Evolutionary conservation across 108 stramenopile species (phyloP).

Genomic region (Mediolabrus comicus): DNA sequence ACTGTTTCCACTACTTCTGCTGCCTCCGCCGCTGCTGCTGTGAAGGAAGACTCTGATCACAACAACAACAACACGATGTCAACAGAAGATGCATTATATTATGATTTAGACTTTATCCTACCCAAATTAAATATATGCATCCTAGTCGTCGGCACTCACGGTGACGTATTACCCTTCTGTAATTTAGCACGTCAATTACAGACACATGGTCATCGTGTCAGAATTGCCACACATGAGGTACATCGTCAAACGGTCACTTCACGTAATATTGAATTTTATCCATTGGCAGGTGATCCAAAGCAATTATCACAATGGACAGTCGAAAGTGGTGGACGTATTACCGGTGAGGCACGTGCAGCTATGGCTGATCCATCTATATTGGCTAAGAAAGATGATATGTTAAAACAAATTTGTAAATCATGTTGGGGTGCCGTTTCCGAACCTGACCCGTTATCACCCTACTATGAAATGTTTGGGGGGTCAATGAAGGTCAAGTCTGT

Average conservation of each 20-base stretch:
- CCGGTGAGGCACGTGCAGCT: conserved; percentile 39
- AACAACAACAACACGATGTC: too few relatives aligned
- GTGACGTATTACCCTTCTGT: conserved; percentile 67
- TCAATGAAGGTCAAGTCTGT: neutral
- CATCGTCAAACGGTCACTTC: conserved; percentile 57
- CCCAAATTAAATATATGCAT: conserved; percentile 66
- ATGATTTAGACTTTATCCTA: conserved; percentile 45
- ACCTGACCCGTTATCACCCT: conserved; percentile 48
- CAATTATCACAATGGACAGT: conserved; percentile 61
- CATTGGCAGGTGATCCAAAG: conserved; percentile 82
- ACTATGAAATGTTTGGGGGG: conserved; percentile 10
- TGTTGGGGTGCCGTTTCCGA: conserved; percentile 72
- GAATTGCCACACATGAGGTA: conserved; percentile 62
- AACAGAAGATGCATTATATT: too few relatives aligned
- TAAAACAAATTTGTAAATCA: conserved; percentile 54
- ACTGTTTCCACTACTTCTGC: too few relatives aligned
- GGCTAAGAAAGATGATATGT: conserved; percentile 62
- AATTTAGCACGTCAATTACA: conserved; percentile 52
- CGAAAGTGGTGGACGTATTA: conserved; percentile 59
- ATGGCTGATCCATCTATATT: conserved; percentile 39
- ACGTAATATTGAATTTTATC: conserved; percentile 71
- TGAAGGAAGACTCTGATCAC: too few relatives aligned
- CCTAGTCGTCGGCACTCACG: conserved; percentile 62
- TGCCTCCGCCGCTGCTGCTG: neutral
- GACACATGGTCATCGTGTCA: conserved; percentile 60